Conservation (phyloP, 331 rosid species). For the Quercus phellos region DNA sequence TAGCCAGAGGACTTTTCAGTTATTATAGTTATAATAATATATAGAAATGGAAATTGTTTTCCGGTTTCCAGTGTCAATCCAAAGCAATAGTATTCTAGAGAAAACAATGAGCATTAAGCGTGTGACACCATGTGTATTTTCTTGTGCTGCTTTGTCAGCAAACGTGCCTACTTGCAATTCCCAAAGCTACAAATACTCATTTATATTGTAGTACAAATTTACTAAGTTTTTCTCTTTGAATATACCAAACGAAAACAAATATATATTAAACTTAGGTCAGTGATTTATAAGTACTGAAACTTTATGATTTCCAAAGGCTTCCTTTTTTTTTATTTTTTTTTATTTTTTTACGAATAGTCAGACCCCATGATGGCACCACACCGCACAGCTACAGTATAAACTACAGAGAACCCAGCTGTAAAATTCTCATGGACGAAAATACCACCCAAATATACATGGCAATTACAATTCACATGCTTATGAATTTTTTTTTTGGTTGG, state of each 20-base stretch:
- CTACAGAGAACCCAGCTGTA: constrained; percentile 12
- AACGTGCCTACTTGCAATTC: constrained; percentile 39
- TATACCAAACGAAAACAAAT: neutral
- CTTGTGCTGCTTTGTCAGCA: constrained; percentile 40
- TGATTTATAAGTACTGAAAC: neutral
- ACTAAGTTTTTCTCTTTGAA: neutral
- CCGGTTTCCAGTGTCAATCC: neutral
- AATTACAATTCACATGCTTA: constrained; percentile 7
- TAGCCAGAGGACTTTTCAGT: neutral
- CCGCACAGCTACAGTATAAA: neutral
- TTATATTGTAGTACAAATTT: neutral
- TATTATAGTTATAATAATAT: neutral
- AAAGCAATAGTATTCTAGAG: neutral
- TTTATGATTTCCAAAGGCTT: constrained; percentile 12
- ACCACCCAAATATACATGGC: neutral
- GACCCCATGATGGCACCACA: constrained; percentile 11
- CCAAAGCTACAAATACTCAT: constrained; percentile 10
- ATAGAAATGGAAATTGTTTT: neutral
- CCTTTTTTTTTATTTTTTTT: neutral
- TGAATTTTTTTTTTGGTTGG: too few species aligned
- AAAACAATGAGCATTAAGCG: constrained; percentile 1
- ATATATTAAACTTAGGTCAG: neutral
- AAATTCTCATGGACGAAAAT: neutral
- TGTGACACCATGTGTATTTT: constrained; percentile 21
- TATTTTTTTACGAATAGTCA: constrained; percentile 14